Evolutionary conservation across 2,329 filamentous ascomycete species (phyloP).

Genomic region (Sporothrix phasma): DNA sequence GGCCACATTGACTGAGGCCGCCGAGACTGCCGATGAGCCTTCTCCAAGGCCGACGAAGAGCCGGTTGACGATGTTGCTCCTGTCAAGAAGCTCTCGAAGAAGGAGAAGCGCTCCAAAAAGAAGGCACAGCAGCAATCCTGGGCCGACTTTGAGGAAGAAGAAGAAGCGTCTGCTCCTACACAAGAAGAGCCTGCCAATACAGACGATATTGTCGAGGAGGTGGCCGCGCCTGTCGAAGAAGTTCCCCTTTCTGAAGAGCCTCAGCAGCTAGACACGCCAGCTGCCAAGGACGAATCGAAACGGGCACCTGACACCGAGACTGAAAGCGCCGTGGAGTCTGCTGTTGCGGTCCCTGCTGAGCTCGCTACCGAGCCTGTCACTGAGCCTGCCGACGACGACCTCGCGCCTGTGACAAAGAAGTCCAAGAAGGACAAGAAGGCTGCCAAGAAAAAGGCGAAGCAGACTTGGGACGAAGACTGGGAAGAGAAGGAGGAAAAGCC

Average conservation of each 20-base stretch:
- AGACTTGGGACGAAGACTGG: neutral
- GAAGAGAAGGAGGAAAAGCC: neutral
- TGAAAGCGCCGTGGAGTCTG: neutral
- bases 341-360: neutral
- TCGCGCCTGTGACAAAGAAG: conserved; percentile 23
- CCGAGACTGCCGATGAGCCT: neutral
- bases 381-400: neutral
- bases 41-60: neutral
- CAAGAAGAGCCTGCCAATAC: neutral
- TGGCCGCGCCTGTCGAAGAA: neutral
- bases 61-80: neutral
- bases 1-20: neutral
- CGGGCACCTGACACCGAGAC: neutral
- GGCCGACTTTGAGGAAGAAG: conserved; percentile 4
- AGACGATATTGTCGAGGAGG: neutral
- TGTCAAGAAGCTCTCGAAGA: conserved; percentile 2
- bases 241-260: neutral
- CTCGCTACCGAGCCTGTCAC: neutral
- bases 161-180: neutral
- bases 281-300: neutral
- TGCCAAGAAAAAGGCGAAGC: conserved; percentile 17
- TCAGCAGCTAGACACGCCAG: neutral
- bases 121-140: conserved; percentile 4
- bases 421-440: conserved; percentile 24
- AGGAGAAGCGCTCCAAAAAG: conserved; percentile 7